Percentiles rank a stretch among this genome's conserved stretches.
These are phyloP conservation scores for Vigna trinervia DNA, from an alignment of 306 rosid genomes.

Conservation along the genomic window DNA sequence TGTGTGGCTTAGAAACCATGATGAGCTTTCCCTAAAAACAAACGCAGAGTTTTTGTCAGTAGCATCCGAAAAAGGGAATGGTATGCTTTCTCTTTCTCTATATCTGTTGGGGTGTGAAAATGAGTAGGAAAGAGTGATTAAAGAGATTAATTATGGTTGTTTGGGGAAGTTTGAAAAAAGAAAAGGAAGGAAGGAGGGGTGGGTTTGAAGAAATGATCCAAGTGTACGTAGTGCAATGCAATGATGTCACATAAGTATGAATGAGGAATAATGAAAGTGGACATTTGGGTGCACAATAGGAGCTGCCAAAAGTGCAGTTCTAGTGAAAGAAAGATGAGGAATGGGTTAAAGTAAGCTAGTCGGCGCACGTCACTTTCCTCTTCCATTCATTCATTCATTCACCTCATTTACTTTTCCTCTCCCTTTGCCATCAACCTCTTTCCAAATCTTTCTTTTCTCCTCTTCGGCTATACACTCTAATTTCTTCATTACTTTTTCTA, in stretches of 20 bases:
- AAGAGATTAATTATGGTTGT: slow-evolving; percentile 13
- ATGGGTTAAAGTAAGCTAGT: slow-evolving; percentile 64
- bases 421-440: slow-evolving; percentile 34
- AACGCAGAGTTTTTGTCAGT: slow-evolving; percentile 45
- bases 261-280: slow-evolving; percentile 46
- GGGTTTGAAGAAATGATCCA: slow-evolving; percentile 27
- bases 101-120: slow-evolving; percentile 41
- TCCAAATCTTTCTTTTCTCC: not conserved
- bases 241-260: slow-evolving; percentile 47
- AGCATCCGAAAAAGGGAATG: slow-evolving; percentile 51
- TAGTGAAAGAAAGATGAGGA: slow-evolving; percentile 63
- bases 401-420: slow-evolving; percentile 30
- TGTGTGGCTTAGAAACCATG: slow-evolving; percentile 54
- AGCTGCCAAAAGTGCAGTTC: slow-evolving; percentile 47
- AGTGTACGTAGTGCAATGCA: slow-evolving; percentile 24
- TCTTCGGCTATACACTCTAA: not conserved
- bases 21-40: slow-evolving; percentile 58
- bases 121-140: slow-evolving; percentile 29
- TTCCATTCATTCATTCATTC: slow-evolving; percentile 30
- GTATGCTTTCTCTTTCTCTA: not conserved
- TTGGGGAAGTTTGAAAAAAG: slow-evolving; percentile 25
- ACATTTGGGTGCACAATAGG: slow-evolving; percentile 44
- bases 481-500: not conserved
- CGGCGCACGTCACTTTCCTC: slow-evolving; percentile 60
- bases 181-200: not conserved